A percentile compares a stretch with the other conserved stretches of the same genome.
phyloP scores from a whole-genome alignment of 345 rosid species.

The Hypericum perforatum region DNA sequence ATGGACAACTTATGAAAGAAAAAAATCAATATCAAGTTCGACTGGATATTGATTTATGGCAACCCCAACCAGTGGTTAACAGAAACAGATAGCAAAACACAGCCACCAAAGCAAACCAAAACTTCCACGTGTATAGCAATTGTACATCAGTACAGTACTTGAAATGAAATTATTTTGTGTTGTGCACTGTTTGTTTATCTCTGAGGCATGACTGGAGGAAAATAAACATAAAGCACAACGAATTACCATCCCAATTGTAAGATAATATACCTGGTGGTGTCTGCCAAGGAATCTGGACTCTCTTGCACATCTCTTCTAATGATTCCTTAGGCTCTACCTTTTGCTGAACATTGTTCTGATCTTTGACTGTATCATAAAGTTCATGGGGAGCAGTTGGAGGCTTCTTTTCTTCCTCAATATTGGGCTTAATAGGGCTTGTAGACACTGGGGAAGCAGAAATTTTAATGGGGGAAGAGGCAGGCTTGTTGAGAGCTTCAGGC shows the following conservation, averaged over 20 bases:
- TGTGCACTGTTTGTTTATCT: not conserved
- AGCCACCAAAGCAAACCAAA: slow-evolving; percentile 9
- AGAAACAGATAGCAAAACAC: slow-evolving; percentile 10
- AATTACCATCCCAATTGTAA: slow-evolving; percentile 10
- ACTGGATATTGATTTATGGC: no score
- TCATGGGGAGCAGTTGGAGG: slow-evolving; percentile 14
- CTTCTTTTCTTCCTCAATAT: slow-evolving; percentile 38
- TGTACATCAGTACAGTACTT: no score
- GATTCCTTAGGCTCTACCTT: slow-evolving; percentile 36
- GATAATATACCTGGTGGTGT: slow-evolving; percentile 68
- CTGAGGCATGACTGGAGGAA: slow-evolving; percentile 13
- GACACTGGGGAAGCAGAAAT: slow-evolving; percentile 21
- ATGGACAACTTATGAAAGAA: no score
- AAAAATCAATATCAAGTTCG: no score
- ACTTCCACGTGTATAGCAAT: not conserved
- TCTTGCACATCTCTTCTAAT: slow-evolving; percentile 35
- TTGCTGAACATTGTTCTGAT: slow-evolving; percentile 19
- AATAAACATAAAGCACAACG: slow-evolving; percentile 9
- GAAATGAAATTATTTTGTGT: no score
- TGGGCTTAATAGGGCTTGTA: slow-evolving; percentile 21
- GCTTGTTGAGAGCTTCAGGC: slow-evolving; percentile 29
- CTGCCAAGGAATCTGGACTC: slow-evolving; percentile 56
- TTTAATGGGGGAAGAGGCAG: slow-evolving; percentile 23
- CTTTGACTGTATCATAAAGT: slow-evolving; percentile 15
- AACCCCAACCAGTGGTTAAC: not conserved